Evolutionary conservation across 768 basidiomycete species (phyloP).

Genomic region (Botryobasidium botryosum): DNA sequence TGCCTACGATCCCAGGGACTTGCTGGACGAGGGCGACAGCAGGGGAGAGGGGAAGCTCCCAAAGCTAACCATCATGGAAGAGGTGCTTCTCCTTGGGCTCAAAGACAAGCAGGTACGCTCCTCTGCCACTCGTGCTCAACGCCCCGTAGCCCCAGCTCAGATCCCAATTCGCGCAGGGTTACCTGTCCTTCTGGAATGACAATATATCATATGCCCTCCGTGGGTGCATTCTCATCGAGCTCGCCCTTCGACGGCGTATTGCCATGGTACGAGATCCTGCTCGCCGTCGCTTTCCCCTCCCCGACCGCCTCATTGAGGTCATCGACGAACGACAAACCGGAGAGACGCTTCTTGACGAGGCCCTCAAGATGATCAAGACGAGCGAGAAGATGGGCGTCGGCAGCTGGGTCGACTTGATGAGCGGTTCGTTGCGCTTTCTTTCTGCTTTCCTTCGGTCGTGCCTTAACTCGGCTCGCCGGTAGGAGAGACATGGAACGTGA

Average conservation of each 20-base stretch:
- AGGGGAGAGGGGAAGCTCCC: constrained; percentile 58
- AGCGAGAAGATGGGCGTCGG: constrained; percentile 65
- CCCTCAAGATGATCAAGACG: constrained; percentile 84
- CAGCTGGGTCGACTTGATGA: constrained; percentile 88
- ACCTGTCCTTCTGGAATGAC: constrained; percentile 99
- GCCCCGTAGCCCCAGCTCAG: constrained; percentile 1
- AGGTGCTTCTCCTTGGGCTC: constrained; percentile 80
- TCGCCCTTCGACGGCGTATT: constrained; percentile 87
- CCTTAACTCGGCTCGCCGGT: neutral
- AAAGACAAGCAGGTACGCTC: constrained; percentile 82
- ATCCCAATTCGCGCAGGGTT: constrained; percentile 37
- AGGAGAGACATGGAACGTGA: constrained; percentile 99
- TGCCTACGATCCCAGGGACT: constrained; percentile 85
- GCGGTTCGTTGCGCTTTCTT: constrained; percentile 32
- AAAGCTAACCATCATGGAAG: constrained; percentile 87
- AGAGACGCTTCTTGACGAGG: constrained; percentile 91
- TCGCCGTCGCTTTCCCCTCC: constrained; percentile 51
- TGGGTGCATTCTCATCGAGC: constrained; percentile 95
- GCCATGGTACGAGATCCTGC: constrained; percentile 76
- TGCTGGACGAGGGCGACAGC: constrained; percentile 49
- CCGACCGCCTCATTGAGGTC: constrained; percentile 79
- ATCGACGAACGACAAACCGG: constrained; percentile 86
- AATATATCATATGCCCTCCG: constrained; percentile 97
- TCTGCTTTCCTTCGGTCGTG: neutral
- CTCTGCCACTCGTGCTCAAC: neutral